These are phyloP conservation scores for Bimuria novae-zelandiae DNA, from an alignment of 2,329 filamentous ascomycete species.

Conservation along the genomic window DNA sequence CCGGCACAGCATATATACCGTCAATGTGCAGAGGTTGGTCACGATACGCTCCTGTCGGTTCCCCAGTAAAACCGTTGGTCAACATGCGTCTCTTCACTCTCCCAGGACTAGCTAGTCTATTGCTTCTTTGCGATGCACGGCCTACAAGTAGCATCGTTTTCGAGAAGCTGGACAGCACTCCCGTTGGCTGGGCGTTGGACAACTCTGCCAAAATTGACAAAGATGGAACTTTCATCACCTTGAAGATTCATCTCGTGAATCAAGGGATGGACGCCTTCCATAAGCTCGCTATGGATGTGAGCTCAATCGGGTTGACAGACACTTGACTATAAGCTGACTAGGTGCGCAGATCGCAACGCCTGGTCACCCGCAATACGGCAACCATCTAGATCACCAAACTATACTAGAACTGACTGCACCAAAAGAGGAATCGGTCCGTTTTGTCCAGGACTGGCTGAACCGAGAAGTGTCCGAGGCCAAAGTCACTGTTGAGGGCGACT, in stretches of 20 bases:
- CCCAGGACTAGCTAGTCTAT: conserved; percentile 6
- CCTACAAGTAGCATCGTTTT: conserved; percentile 21
- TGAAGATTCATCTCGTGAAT: conserved; percentile 27
- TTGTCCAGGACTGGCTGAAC: conserved; percentile 58
- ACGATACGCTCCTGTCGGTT: no score
- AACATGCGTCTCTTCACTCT: conserved; percentile 12
- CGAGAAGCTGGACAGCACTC: conserved; percentile 19
- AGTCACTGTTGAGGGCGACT: conserved; percentile 57
- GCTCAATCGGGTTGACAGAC: neutral
- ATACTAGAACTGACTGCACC: conserved; percentile 58
- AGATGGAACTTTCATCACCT: conserved; percentile 19
- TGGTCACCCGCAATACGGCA: conserved; percentile 55
- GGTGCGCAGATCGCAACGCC: conserved; percentile 53
- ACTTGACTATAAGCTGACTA: neutral
- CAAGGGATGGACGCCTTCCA: conserved; percentile 25
- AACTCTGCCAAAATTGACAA: conserved; percentile 17
- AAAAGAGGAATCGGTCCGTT: conserved; percentile 52
- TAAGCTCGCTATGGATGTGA: conserved; percentile 25
- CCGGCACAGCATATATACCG: conserved; percentile 4
- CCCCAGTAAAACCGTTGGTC: neutral
- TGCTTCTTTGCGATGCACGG: conserved; percentile 12
- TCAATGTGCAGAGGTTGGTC: neutral
- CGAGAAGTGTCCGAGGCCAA: conserved; percentile 52
- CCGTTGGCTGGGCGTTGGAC: conserved; percentile 22
- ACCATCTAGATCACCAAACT: conserved; percentile 54